A percentile compares a stretch with the other conserved stretches of the same genome.
Conservation (phyloP, 108 stramenopile species). For the Nitzschia inconspicua region DNA sequence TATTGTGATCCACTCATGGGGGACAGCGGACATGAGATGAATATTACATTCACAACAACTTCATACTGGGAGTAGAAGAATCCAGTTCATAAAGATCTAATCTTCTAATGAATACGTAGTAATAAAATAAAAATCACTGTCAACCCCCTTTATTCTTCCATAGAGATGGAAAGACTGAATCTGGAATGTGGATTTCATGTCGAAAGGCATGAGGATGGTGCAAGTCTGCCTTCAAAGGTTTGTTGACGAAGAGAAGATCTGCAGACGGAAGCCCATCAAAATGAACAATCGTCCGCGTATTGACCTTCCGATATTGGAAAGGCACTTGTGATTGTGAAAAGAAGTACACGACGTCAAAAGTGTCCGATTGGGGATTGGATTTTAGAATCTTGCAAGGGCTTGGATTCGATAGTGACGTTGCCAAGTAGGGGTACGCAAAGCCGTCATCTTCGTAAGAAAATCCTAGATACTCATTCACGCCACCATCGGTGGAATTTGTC, state of each 20-base stretch:
- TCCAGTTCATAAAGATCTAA: too few species aligned
- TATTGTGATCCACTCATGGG: too few species aligned
- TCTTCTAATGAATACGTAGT: too few species aligned
- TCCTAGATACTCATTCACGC: not conserved
- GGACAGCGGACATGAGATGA: too few species aligned
- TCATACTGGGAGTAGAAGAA: too few species aligned
- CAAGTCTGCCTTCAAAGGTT: constrained; percentile 36
- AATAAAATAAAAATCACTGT: too few species aligned
- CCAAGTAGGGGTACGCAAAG: not conserved
- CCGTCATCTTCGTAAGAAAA: constrained; percentile 5
- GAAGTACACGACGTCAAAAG: constrained; percentile 13
- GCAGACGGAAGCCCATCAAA: not conserved
- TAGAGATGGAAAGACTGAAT: constrained; percentile 35
- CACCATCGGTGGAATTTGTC: not conserved
- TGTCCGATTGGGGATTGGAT: not conserved
- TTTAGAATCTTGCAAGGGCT: constrained; percentile 4
- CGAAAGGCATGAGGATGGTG: constrained; percentile 34
- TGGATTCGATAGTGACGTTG: not conserved
- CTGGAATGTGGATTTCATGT: constrained; percentile 38
- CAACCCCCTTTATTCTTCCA: constrained; percentile 50
- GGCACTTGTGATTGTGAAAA: not conserved
- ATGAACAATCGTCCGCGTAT: not conserved
- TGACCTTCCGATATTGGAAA: not conserved
- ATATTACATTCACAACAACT: too few species aligned
- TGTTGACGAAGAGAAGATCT: not conserved